phyloP scores from a whole-genome alignment of 768 basidiomycete genomes.

The Leccinellum rugosiceps region DNA sequence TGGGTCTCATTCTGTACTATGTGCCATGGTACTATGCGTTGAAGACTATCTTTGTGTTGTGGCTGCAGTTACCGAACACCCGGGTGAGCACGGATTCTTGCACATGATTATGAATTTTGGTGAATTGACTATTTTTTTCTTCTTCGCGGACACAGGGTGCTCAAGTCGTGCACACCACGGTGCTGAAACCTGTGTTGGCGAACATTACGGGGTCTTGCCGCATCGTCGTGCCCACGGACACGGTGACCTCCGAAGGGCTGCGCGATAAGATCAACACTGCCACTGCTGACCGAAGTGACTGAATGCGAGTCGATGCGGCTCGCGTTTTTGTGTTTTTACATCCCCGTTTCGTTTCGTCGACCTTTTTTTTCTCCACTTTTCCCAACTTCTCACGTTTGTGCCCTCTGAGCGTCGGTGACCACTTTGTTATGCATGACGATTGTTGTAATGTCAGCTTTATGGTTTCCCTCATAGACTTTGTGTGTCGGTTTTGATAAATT shows the following conservation, averaged over 20 bases:
- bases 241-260: constrained; percentile 47
- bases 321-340: not conserved
- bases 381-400: not conserved
- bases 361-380: not conserved
- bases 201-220: constrained; percentile 51
- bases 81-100: constrained; percentile 52
- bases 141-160: constrained; percentile 63
- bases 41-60: constrained; percentile 89
- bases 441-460: constrained; percentile 27
- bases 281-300: constrained; percentile 28
- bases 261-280: constrained; percentile 44
- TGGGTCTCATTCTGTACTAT: constrained; percentile 85
- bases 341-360: not conserved
- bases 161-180: constrained; percentile 69
- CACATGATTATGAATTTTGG: not conserved
- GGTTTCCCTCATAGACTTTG: constrained; percentile 20
- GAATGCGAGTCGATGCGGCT: not conserved
- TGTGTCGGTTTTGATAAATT: constrained; percentile 4
- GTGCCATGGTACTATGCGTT: constrained; percentile 92
- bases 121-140: not conserved
- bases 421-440: constrained; percentile 4
- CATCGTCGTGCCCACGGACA: constrained; percentile 45
- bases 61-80: constrained; percentile 85
- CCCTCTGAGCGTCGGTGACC: constrained; percentile 11
- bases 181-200: constrained; percentile 77